Conservation (phyloP, 163 green algal genomes). For the Trebouxiophyceae sp. region DNA sequence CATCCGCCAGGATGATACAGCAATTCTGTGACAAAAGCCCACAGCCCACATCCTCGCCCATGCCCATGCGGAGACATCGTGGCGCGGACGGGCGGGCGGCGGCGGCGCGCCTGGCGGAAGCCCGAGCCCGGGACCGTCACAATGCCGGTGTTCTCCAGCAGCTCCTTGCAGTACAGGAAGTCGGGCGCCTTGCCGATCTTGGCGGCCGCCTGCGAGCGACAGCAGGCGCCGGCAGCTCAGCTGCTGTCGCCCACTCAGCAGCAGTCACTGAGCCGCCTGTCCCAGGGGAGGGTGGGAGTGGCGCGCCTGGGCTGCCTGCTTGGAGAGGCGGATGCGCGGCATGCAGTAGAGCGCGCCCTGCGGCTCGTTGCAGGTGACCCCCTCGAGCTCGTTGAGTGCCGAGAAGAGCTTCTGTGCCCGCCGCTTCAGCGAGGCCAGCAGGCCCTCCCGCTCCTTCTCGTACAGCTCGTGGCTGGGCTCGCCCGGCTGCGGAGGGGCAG, state of each 20-base stretch:
- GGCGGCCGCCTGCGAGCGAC: constrained; percentile 72
- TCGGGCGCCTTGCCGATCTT: constrained; percentile 84
- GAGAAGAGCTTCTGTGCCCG: constrained; percentile 29
- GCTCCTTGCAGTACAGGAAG: constrained; percentile 93
- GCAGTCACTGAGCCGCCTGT: too few relatives aligned
- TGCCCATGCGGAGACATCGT: too few relatives aligned
- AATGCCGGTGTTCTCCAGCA: constrained; percentile 89
- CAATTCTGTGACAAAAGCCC: too few relatives aligned
- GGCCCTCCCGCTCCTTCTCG: constrained; percentile 41
- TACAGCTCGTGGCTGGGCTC: constrained; percentile 55
- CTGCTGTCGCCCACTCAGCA: too few relatives aligned
- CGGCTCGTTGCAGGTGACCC: constrained; percentile 85
- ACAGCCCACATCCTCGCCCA: too few relatives aligned
- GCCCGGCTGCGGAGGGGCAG: constrained; percentile 20
- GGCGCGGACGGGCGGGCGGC: too few relatives aligned
- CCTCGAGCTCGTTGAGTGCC: constrained; percentile 85
- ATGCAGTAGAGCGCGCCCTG: constrained; percentile 97
- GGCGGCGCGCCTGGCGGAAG: constrained; percentile 67
- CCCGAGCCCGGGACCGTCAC: constrained; percentile 87
- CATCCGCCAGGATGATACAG: too few relatives aligned
- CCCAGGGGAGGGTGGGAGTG: too few relatives aligned
- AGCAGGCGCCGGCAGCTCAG: too few relatives aligned
- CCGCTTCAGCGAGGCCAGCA: constrained; percentile 59
- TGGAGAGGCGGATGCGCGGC: constrained; percentile 67
- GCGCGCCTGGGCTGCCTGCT: constrained; percentile 56